Percentiles rank a stretch among this genome's conserved stretches.
Evolutionary conservation across 1,284 basidiomycete genomes (phyloP).

Genomic region (Ceratobasidium sp.): DNA sequence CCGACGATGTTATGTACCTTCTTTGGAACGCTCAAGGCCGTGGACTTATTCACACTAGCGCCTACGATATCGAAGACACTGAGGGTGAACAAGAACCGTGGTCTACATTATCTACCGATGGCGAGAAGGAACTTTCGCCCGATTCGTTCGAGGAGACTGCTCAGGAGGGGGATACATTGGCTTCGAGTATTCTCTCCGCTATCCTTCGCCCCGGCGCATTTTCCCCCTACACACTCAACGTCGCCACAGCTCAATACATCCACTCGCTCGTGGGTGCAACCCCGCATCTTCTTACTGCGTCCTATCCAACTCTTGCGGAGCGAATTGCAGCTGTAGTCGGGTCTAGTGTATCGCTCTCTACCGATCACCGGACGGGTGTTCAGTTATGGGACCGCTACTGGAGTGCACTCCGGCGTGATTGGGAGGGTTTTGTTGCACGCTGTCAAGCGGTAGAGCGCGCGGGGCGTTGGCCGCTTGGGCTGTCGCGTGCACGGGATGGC

Average conservation of each 20-base stretch:
- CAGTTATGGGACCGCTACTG: slow-evolving; percentile 84
- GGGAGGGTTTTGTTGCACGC: slow-evolving; percentile 92
- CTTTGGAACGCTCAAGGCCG: slow-evolving; percentile 84
- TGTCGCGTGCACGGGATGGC: slow-evolving; percentile 68
- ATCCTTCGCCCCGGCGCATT: slow-evolving; percentile 90
- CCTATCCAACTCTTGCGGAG: slow-evolving; percentile 78
- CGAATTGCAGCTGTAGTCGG: slow-evolving; percentile 89
- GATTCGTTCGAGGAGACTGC: slow-evolving; percentile 75
- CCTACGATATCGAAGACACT: slow-evolving; percentile 69
- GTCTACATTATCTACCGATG: slow-evolving; percentile 55
- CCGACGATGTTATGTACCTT: slow-evolving; percentile 68
- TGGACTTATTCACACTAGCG: slow-evolving; percentile 74
- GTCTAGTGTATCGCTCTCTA: slow-evolving; percentile 80
- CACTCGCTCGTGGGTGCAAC: slow-evolving; percentile 70
- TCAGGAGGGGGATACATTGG: slow-evolving; percentile 69
- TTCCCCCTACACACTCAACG: slow-evolving; percentile 82
- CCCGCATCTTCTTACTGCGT: slow-evolving; percentile 68
- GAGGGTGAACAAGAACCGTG: slow-evolving; percentile 60
- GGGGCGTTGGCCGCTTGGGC: slow-evolving; percentile 84
- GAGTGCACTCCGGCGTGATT: slow-evolving; percentile 88
- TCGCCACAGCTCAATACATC: slow-evolving; percentile 83
- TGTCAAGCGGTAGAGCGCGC: slow-evolving; percentile 89
- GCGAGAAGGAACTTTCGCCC: slow-evolving; percentile 72
- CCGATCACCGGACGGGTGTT: slow-evolving; percentile 83
- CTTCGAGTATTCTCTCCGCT: slow-evolving; percentile 80